phyloP scores from a whole-genome alignment of 768 basidiomycete species.

The Boletus edulis region DNA sequence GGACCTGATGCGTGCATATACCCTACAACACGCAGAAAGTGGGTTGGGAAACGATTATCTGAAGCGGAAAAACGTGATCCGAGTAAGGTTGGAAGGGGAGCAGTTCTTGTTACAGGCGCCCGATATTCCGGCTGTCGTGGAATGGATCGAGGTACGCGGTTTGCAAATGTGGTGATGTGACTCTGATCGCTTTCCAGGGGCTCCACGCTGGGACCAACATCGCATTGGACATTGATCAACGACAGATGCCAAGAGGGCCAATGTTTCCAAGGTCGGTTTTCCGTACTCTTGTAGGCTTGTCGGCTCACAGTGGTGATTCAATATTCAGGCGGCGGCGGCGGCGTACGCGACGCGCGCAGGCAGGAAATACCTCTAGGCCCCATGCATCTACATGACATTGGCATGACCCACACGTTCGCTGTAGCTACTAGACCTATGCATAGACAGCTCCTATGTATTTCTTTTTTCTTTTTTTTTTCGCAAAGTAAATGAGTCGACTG shows the following conservation, averaged over 20 bases:
- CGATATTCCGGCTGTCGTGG: constrained; percentile 80
- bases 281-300: too few relatives aligned
- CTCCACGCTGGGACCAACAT: constrained; percentile 93
- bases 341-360: constrained; percentile 20
- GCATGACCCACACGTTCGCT: not conserved
- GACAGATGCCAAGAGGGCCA: constrained; percentile 89
- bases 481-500: not conserved
- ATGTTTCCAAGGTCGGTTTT: constrained; percentile 67
- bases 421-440: not conserved
- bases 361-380: constrained; percentile 2
- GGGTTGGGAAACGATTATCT: constrained; percentile 93
- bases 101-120: constrained; percentile 93
- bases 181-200: constrained; percentile 44
- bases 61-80: constrained; percentile 92
- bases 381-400: not conserved
- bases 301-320: not conserved
- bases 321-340: constrained; percentile 32
- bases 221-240: constrained; percentile 85
- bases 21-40: constrained; percentile 88
- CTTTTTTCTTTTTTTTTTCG: not conserved
- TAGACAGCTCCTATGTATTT: not conserved
- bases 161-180: not conserved
- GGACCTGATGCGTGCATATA: constrained; percentile 68
- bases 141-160: constrained; percentile 87
- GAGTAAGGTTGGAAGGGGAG: constrained; percentile 90